Evolutionary conservation across 345 rosid species (phyloP).

Genomic region (Brassica rapa): DNA sequence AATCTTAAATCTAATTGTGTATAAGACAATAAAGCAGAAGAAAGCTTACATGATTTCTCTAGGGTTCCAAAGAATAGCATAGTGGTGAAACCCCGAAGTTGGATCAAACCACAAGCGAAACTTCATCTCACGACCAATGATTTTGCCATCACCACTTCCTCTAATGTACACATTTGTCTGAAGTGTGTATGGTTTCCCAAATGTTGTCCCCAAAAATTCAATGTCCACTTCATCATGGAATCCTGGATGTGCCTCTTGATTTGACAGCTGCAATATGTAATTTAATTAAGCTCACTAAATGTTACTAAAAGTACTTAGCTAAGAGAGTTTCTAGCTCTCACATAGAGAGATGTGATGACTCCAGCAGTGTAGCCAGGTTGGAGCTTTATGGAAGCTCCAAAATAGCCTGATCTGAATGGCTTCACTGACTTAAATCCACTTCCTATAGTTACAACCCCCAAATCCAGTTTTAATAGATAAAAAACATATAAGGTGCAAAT

Average conservation of each 20-base stretch:
- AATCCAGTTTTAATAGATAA: background rate
- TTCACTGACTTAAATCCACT: slow-evolving; percentile 93
- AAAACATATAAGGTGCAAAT: background rate
- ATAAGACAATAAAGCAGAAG: background rate
- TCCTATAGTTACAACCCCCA: slow-evolving; percentile 44
- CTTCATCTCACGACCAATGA: slow-evolving; percentile 94
- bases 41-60: slow-evolving; percentile 84
- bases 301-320: background rate
- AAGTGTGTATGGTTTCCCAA: slow-evolving; percentile 87
- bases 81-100: slow-evolving; percentile 72
- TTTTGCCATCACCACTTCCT: slow-evolving; percentile 93
- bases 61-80: slow-evolving; percentile 92
- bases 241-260: slow-evolving; percentile 85
- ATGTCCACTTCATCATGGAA: slow-evolving; percentile 94
- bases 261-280: slow-evolving; percentile 63
- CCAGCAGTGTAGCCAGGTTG: slow-evolving; percentile 97
- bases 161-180: slow-evolving; percentile 94
- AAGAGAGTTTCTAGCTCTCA: slow-evolving; percentile 27
- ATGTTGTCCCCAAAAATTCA: slow-evolving; percentile 91
- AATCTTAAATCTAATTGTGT: background rate
- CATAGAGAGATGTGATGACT: slow-evolving; percentile 91
- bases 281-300: slow-evolving; percentile 9
- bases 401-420: slow-evolving; percentile 89
- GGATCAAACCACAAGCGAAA: slow-evolving; percentile 97
- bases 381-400: slow-evolving; percentile 82